Percentiles rank a stretch among this genome's conserved stretches.
These are phyloP conservation scores for Ramalina intermedia DNA, from an alignment of 495 filamentous ascomycete genomes.

Conservation along the genomic window DNA sequence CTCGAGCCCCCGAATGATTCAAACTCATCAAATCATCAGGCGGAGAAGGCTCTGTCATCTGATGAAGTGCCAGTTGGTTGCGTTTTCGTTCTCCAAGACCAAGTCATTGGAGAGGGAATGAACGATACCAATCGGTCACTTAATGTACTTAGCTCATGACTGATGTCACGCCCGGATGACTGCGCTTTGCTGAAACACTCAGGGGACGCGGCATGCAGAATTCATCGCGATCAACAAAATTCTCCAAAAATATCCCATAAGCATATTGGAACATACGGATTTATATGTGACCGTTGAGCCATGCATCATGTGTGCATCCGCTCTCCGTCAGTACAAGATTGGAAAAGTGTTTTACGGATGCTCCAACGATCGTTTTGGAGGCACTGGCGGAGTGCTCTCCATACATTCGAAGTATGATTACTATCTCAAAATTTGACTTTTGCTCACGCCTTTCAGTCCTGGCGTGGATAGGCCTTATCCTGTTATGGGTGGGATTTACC, in stretches of 20 bases:
- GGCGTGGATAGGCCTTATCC: conserved; percentile 58
- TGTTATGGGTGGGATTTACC: conserved; percentile 67
- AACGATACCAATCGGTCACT: conserved; percentile 88
- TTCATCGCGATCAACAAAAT: conserved; percentile 66
- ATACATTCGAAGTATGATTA: conserved; percentile 57
- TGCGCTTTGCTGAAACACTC: conserved; percentile 5
- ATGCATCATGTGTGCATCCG: conserved; percentile 96
- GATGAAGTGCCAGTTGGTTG: conserved; percentile 95
- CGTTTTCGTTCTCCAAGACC: conserved; percentile 63
- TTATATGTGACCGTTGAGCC: conserved; percentile 97
- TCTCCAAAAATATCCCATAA: conserved; percentile 38
- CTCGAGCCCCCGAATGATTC: neutral
- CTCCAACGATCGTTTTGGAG: conserved; percentile 88
- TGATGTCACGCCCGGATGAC: neutral
- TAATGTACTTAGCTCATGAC: conserved; percentile 30
- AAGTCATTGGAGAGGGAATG: conserved; percentile 75
- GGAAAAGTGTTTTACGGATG: conserved; percentile 86
- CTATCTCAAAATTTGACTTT: neutral
- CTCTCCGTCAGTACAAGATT: conserved; percentile 70
- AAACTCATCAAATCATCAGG: conserved; percentile 30
- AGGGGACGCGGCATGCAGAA: conserved; percentile 90
- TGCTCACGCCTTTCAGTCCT: conserved; percentile 21
- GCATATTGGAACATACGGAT: conserved; percentile 52
- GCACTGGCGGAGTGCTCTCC: conserved; percentile 78
- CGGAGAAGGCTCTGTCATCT: conserved; percentile 58